Base-by-base conservation (phyloP, 2,329 filamentous ascomycete species). In the Xylaria digitata region DNA sequence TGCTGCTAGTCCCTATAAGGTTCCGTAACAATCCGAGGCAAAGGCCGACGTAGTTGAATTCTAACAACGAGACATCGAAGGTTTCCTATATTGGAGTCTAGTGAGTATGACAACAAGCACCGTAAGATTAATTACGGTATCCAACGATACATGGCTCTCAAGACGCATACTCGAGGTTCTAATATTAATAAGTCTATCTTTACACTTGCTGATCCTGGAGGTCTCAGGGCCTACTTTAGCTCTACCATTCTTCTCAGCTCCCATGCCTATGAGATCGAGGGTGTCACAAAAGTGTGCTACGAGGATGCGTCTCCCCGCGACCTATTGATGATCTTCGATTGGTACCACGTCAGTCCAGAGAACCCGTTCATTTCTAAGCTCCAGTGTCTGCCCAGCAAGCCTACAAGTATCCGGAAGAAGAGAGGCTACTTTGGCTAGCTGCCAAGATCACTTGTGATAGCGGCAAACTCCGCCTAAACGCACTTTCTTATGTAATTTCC, bases 271-370 rank as follows among this genome's bases (percentile, higher is more conserved):
- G 42, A 59, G 17, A 8, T 0, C 15, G 1, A 52, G 5, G 26
- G 57, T 3, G 42, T 1, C 17, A 13, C 42, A 6, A 48, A 50
- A 3, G 43, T 69, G 6, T 60, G 40, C 52, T 62, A 55, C 19
- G 61, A 67, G 26, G 56, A 71, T 17, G 48, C 56, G 15, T 48
- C 62, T 6, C 40, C 54, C 13, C 61, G 67, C 40, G 66, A 71
- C 32, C 57, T 69, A 21, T 61, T 62, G n/a, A 64, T 63, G 49
- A 55, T 71, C 37, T 34, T 69, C 2, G 69, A 72, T 13, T 71
- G 21, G 55, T 56, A 65, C 19, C 21, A 48, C 0, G 57, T 26
- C 17, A 40, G 13, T 32, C 32, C 17, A 1, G 30, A 49, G 2
- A 68, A 65, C 34, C 58, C 59, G 6, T 63, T 42, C 17, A 40